A percentile compares a stretch with the other conserved stretches of the same genome.
phyloP scores from a whole-genome alignment of 169 alveolate genomes.

The Eimeria acervulina region DNA sequence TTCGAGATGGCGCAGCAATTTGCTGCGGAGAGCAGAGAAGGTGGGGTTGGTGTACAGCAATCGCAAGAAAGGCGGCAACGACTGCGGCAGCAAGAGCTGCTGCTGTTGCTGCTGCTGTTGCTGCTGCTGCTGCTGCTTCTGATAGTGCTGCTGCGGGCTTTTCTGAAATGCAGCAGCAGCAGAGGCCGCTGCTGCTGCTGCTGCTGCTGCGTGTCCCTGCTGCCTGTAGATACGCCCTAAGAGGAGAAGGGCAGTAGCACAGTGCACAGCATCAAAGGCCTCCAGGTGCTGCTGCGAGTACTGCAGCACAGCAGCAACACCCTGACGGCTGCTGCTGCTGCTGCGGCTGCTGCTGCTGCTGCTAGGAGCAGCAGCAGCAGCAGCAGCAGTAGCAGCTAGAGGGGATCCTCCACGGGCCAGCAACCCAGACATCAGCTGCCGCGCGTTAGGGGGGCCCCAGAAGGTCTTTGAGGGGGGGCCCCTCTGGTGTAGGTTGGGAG shows the following conservation, averaged over 20 bases:
- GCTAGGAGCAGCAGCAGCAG: background rate
- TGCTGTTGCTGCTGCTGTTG: slow-evolving; percentile 50
- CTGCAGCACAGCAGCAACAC: slow-evolving; percentile 42
- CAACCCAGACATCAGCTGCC: slow-evolving; percentile 58
- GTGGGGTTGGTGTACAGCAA: background rate
- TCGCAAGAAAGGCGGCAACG: background rate
- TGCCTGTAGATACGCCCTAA: slow-evolving; percentile 1
- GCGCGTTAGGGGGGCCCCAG: slow-evolving; percentile 39
- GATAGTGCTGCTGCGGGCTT: background rate
- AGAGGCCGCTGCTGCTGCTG: slow-evolving; percentile 16
- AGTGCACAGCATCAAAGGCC: slow-evolving; percentile 16
- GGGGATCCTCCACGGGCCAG: slow-evolving; percentile 39
- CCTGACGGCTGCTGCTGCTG: slow-evolving; percentile 37
- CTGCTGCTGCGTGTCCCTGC: slow-evolving; percentile 23
- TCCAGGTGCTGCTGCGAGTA: slow-evolving; percentile 19
- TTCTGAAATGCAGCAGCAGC: background rate
- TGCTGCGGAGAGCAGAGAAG: slow-evolving; percentile 41
- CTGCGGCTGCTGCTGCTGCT: slow-evolving; percentile 13
- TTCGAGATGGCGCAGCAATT: background rate
- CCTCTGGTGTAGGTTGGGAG: background rate
- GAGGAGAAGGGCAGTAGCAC: slow-evolving; percentile 16
- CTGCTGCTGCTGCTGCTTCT: slow-evolving; percentile 42
- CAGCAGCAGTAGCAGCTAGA: background rate
- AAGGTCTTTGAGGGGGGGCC: background rate
- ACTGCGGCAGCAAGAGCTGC: slow-evolving; percentile 3